Evolutionary conservation across 2,329 filamentous ascomycete genomes (phyloP).

Genomic region (Botrytis pseudocinerea): DNA sequence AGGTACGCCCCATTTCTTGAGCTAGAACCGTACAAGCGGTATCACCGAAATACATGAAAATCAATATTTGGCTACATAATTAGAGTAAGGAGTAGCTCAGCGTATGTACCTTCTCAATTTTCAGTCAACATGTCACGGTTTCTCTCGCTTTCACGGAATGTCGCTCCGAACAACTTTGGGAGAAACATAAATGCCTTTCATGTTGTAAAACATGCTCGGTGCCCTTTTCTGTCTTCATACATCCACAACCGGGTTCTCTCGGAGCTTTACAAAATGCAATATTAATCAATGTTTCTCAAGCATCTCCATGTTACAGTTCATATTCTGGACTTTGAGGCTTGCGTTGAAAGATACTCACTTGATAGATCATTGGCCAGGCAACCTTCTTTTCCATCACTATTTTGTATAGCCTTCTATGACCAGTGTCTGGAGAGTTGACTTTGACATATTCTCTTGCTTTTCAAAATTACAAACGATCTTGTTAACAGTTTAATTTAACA

Average conservation of each 20-base stretch:
- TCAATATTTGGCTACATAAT: not conserved
- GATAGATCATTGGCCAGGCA: not conserved
- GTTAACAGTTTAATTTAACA: not conserved
- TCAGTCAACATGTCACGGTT: too few relatives aligned
- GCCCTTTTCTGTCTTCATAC: not conserved
- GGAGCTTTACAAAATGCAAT: not conserved
- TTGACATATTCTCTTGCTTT: not conserved
- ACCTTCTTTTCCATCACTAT: not conserved
- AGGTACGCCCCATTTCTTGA: not conserved
- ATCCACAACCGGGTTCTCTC: not conserved
- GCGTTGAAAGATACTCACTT: not conserved
- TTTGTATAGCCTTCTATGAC: conserved; percentile 7
- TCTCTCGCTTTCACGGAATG: not conserved
- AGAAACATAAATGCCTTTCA: not conserved
- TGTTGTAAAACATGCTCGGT: not conserved
- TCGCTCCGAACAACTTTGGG: not conserved
- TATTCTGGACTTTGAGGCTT: not conserved
- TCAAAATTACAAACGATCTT: not conserved
- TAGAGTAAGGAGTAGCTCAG: not conserved
- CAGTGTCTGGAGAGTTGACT: conserved; percentile 7
- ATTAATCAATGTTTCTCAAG: not conserved
- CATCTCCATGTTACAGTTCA: not conserved
- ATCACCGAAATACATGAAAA: not conserved
- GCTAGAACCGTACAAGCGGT: not conserved
- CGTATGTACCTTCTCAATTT: not conserved